A percentile compares a stretch with the other conserved stretches of the same genome.
Conservation (phyloP, 345 rosid species). For the Nephelium lappaceum region DNA sequence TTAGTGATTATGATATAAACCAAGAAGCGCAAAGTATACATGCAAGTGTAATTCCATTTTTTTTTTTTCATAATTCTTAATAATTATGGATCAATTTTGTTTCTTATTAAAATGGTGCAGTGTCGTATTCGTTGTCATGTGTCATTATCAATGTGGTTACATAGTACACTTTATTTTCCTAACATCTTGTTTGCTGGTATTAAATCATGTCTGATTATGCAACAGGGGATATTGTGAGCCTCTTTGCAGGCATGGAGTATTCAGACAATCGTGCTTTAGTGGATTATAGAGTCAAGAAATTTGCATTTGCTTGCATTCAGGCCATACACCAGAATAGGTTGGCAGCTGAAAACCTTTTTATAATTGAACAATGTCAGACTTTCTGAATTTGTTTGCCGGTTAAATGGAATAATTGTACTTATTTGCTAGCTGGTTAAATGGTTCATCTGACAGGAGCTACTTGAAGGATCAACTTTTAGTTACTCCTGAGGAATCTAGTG, state of each 20-base stretch:
- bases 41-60: neutral
- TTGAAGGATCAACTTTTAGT: constrained; percentile 61
- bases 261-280: constrained; percentile 51
- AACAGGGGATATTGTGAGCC: constrained; percentile 71
- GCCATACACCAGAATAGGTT: constrained; percentile 88
- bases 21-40: neutral
- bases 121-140: neutral
- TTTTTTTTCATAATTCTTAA: neutral
- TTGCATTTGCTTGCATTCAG: constrained; percentile 68
- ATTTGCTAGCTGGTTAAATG: constrained; percentile 25
- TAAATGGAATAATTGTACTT: neutral
- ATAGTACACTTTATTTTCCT: constrained; percentile 8
- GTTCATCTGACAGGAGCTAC: constrained; percentile 50
- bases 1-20: neutral
- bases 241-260: constrained; percentile 68
- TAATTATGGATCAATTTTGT: neutral
- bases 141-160: constrained; percentile 2
- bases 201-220: constrained; percentile 31
- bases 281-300: constrained; percentile 77
- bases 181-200: constrained; percentile 17
- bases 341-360: constrained; percentile 16
- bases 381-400: constrained; percentile 13
- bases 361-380: neutral
- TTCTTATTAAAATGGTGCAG: neutral
- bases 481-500: constrained; percentile 45